Evolutionary conservation across 345 rosid genomes (phyloP), one percentile per base, ranked within the genome.

Genomic region (Anastatica hierochuntica): DNA sequence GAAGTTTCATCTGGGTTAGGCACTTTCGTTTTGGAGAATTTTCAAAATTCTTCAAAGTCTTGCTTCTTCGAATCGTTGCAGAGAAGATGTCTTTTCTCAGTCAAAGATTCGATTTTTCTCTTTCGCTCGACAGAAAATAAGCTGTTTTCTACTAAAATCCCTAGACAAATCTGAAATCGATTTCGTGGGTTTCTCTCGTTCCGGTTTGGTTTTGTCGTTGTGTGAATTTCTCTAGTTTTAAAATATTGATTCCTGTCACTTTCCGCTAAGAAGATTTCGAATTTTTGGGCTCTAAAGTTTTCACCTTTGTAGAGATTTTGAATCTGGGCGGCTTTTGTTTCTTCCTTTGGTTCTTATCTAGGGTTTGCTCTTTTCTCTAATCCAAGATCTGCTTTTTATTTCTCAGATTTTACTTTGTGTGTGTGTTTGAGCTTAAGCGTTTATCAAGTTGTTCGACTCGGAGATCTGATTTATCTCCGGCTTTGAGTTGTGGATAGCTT

Each of bases 111-210:
- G n/a, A 2, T 26, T 38, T 18, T 9, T 16, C n/a, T n/a, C n/a
- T n/a, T n/a, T n/a, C n/a, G n/a, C n/a, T n/a, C 0, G 4, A 23
- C 24, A 43, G 14, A 30, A 31, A 16, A 19, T 3, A 42, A 43
- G 7, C n/a, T n/a, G n/a, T n/a, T n/a, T n/a, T n/a, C n/a, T n/a
- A n/a, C n/a, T n/a, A n/a, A n/a, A n/a, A n/a, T n/a, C n/a, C n/a
- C n/a, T n/a, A n/a, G n/a, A n/a, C n/a, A n/a, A n/a, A n/a, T 17
- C 29, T 53, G 61, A 59, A 59, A 16, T 66, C 56, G 66, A 58
- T 52, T 51, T 53, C 43, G 10, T 52, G 44, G 71, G 24, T 43
- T 29, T n/a, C 49, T 29, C 38, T 2, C 29, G 7, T 46, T 67
- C 66, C 71, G n/a, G n/a, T n/a, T n/a, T n/a, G n/a, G n/a, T n/a